These are phyloP conservation scores for Hyaloscypha finlandica DNA, from an alignment of 495 filamentous ascomycete genomes.

Conservation along the genomic window DNA sequence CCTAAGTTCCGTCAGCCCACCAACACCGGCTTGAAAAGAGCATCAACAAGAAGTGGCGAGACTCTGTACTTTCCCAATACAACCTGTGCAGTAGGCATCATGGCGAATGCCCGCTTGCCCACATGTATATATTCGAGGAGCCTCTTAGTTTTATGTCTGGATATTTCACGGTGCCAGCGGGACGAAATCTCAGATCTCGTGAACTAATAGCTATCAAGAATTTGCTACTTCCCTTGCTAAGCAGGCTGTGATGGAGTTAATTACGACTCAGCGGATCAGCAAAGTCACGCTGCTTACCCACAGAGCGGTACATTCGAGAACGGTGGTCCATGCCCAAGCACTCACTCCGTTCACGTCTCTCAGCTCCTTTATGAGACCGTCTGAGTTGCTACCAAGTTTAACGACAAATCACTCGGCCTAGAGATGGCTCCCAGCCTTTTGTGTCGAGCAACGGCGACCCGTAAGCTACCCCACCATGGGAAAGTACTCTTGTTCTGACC, in stretches of 20 bases:
- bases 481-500: background rate
- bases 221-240: too few species aligned
- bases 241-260: constrained; percentile 82
- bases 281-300: constrained; percentile 52
- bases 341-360: constrained; percentile 57
- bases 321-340: constrained; percentile 45
- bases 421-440: constrained; percentile 63
- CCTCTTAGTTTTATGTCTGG: too few species aligned
- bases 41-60: constrained; percentile 26
- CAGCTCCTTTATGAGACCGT: constrained; percentile 62
- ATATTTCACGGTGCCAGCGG: too few species aligned
- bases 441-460: constrained; percentile 57
- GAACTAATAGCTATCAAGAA: too few species aligned
- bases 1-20: constrained; percentile 27
- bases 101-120: constrained; percentile 63
- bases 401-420: constrained; percentile 64
- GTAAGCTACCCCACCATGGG: background rate
- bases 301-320: constrained; percentile 37
- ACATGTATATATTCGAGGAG: constrained; percentile 35
- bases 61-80: constrained; percentile 37
- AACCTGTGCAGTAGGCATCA: constrained; percentile 42
- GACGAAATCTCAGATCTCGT: too few species aligned
- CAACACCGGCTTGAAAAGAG: constrained; percentile 36
- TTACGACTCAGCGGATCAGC: constrained; percentile 49
- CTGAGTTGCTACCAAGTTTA: constrained; percentile 49